Conservation (phyloP, 768 basidiomycete genomes). For the Mycena vitilis region DNA sequence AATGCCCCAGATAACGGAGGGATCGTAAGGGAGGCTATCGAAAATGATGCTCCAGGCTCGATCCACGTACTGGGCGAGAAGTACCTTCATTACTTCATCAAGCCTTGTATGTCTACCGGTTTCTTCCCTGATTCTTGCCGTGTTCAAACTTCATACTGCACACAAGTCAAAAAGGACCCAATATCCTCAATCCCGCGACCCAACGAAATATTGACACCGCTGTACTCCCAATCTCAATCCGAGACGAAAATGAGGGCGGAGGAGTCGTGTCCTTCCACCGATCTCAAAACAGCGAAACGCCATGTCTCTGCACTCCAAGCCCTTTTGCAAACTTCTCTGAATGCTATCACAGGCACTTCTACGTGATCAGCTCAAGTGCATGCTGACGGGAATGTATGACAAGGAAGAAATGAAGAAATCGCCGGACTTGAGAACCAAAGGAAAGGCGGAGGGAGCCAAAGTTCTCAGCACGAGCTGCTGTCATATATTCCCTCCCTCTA, state of each 20-base stretch:
- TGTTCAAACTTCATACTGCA: neutral
- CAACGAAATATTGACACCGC: neutral
- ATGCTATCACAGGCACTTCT: neutral
- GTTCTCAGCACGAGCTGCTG: neutral
- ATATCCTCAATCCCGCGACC: neutral
- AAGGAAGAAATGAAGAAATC: neutral
- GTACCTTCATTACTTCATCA: conserved; percentile 8
- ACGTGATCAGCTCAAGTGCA: neutral
- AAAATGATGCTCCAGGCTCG: neutral
- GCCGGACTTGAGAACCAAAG: neutral
- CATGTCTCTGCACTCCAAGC: neutral
- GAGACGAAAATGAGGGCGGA: neutral
- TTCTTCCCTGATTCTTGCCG: neutral
- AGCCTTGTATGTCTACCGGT: neutral
- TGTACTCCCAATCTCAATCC: neutral
- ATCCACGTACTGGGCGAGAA: neutral
- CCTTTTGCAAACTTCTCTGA: neutral
- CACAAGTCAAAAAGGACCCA: neutral
- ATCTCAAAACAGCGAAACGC: neutral
- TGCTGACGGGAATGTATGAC: conserved; percentile 3
- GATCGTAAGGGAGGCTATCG: neutral
- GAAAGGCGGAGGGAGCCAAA: neutral
- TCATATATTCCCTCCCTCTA: neutral
- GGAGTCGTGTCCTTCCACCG: neutral
- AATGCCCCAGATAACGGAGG: neutral